Evolutionary conservation across 208 protist species (phyloP).

Genomic region (Crithidia mellificae): DNA sequence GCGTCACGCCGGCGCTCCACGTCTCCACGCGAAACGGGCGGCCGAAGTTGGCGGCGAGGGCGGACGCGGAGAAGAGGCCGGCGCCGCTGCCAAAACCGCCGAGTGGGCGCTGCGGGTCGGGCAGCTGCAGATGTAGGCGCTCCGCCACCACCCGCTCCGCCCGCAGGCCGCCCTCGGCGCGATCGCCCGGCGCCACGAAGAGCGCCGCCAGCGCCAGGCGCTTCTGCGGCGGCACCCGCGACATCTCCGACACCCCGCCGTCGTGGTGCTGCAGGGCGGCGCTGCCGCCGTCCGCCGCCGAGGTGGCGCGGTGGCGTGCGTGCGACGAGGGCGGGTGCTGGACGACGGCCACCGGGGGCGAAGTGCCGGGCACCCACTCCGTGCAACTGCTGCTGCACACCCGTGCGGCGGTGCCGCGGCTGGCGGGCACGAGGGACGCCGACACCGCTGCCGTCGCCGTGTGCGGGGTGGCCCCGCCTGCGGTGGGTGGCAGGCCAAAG

Average conservation of each 20-base stretch:
- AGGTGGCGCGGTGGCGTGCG: not conserved
- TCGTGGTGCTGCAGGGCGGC: constrained; percentile 5
- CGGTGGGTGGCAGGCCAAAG: constrained; percentile 33
- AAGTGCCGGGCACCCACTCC: constrained; percentile 24
- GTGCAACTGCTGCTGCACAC: constrained; percentile 33
- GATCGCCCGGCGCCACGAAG: constrained; percentile 60
- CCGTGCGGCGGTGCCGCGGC: not conserved
- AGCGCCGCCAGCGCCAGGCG: constrained; percentile 52
- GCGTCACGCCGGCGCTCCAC: constrained; percentile 46
- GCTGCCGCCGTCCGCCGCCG: not conserved
- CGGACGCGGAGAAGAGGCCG: constrained; percentile 19
- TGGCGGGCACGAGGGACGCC: not conserved
- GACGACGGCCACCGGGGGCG: constrained; percentile 23
- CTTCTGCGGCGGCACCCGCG: constrained; percentile 21
- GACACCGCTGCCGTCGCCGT: not conserved
- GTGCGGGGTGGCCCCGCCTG: not conserved
- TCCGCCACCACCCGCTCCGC: constrained; percentile 64
- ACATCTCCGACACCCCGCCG: constrained; percentile 1
- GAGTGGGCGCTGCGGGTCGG: constrained; percentile 10
- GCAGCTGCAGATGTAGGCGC: constrained; percentile 65
- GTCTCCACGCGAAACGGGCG: constrained; percentile 30
- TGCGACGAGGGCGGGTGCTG: not conserved
- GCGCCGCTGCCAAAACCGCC: constrained; percentile 17
- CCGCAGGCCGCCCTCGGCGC: constrained; percentile 29
- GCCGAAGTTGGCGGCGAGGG: constrained; percentile 32